phyloP scores from a whole-genome alignment of 441 rosid species.

The Francoa sonchifolia region DNA sequence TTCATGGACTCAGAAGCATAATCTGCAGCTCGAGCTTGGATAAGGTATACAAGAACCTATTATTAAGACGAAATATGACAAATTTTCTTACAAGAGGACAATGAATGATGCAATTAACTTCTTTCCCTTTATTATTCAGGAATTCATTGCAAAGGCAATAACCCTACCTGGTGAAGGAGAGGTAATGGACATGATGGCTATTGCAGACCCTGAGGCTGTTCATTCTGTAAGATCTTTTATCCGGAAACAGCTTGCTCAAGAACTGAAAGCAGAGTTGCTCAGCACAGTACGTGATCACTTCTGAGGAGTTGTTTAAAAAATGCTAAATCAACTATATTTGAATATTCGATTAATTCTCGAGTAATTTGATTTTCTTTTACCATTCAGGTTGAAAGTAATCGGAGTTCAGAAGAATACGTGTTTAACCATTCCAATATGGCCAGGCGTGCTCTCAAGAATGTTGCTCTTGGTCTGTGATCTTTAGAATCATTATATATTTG shows the following conservation, averaged over 20 bases:
- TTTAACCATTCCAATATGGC: constrained; percentile 80
- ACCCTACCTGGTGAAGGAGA: constrained; percentile 93
- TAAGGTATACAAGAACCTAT: constrained; percentile 35
- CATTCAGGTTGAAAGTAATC: constrained; percentile 56
- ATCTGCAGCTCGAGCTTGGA: constrained; percentile 69
- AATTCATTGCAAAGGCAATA: constrained; percentile 80
- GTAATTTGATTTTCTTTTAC: constrained; percentile 5
- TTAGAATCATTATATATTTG: constrained; percentile 4
- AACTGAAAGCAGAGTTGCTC: constrained; percentile 62
- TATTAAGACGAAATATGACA: background rate
- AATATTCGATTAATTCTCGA: too few relatives aligned
- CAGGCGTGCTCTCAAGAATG: constrained; percentile 76
- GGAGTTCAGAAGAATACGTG: constrained; percentile 60
- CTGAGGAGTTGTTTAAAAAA: background rate
- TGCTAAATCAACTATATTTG: too few relatives aligned
- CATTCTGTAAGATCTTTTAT: constrained; percentile 77
- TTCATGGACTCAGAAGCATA: constrained; percentile 64
- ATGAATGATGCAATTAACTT: constrained; percentile 7
- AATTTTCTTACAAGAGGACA: background rate
- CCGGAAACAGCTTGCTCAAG: constrained; percentile 80
- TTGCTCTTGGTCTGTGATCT: constrained; percentile 56
- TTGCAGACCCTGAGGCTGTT: constrained; percentile 97
- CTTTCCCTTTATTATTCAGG: constrained; percentile 29
- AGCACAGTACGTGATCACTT: constrained; percentile 44
- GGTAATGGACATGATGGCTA: constrained; percentile 92